Base-by-base conservation (phyloP, 257 asterid species). In the Leptodermis oblonga region DNA sequence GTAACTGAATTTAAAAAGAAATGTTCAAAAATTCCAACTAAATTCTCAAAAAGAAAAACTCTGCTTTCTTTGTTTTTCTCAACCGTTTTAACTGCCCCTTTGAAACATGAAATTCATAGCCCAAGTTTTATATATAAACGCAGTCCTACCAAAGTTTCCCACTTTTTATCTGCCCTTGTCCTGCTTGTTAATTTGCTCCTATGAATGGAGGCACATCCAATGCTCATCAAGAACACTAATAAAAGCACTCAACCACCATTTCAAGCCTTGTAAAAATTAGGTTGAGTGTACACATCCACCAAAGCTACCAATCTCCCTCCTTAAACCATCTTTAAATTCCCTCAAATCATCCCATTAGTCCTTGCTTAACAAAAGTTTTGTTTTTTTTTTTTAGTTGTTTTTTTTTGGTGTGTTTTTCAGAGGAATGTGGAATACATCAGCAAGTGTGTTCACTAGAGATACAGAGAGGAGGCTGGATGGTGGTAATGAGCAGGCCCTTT, bases 401-500 rank as follows among this genome's bases (percentile, higher is more conserved):
- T 22, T 22, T 22, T 10, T 23, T 56, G 62, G 36, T 56, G 36
- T 7, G 62, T 17, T n/a, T n/a, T n/a, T 25, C 77, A 36, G 45
- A n/a, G n/a, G n/a, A 65, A 73, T 70, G 77, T 70, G 78, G 85
- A 82, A 64, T 63, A 48, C 53, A 36, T 60, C 83, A 23, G 70
- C 63, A 74, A 67, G 10, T 34, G 80, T 80, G 86, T 74, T 80
- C 62, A 26, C 92, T 15, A 72, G 81, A 68, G 67, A 64, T 30
- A 30, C 68, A n/a, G 79, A 75, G 15, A 58, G 33, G 53, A 59
- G 73, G 30, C 80, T 62, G 9, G 78, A 62, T 3, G 80, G 71
- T 12, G 80, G 71, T 12, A 92, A 85, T n/a, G 96, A 84, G 73
- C 92, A 84, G 69, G 90, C 79, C 54, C 87, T 82, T 52, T 78